Evolutionary conservation across 352 stramenopile genomes (phyloP).

Genomic region (Globisporangium takayamanum): DNA sequence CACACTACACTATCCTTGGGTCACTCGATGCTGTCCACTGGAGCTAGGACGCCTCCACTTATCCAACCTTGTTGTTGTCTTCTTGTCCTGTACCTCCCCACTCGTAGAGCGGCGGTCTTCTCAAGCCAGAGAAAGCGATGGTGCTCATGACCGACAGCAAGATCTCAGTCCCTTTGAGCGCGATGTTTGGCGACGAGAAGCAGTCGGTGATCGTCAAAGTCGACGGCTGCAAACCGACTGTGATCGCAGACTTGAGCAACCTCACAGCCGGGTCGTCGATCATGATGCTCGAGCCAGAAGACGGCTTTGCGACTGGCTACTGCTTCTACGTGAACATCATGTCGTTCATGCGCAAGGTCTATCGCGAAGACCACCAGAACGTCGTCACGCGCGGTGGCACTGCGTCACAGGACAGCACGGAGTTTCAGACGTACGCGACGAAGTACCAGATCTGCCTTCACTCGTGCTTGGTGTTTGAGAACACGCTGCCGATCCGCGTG

Average conservation of each 20-base stretch:
- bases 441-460: conserved; percentile 86
- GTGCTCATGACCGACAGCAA: conserved; percentile 65
- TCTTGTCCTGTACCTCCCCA: background rate
- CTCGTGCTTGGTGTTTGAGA: conserved; percentile 82
- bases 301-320: conserved; percentile 50
- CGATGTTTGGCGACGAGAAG: conserved; percentile 72
- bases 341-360: conserved; percentile 82
- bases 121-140: conserved; percentile 34
- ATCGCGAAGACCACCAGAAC: conserved; percentile 80
- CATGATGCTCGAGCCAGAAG: conserved; percentile 61
- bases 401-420: conserved; percentile 27
- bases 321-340: conserved; percentile 84
- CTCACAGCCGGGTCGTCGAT: conserved; percentile 58
- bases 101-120: conserved; percentile 30
- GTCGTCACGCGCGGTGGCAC: conserved; percentile 55
- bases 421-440: conserved; percentile 73
- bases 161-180: conserved; percentile 75
- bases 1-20: background rate
- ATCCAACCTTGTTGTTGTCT: background rate
- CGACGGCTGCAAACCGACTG: conserved; percentile 75
- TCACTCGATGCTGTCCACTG: background rate
- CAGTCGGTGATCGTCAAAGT: conserved; percentile 84
- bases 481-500: conserved; percentile 80
- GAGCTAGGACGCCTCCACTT: too few species aligned
- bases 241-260: conserved; percentile 66